phyloP scores from a whole-genome alignment of 441 rosid genomes.

The Populus hybrid region DNA sequence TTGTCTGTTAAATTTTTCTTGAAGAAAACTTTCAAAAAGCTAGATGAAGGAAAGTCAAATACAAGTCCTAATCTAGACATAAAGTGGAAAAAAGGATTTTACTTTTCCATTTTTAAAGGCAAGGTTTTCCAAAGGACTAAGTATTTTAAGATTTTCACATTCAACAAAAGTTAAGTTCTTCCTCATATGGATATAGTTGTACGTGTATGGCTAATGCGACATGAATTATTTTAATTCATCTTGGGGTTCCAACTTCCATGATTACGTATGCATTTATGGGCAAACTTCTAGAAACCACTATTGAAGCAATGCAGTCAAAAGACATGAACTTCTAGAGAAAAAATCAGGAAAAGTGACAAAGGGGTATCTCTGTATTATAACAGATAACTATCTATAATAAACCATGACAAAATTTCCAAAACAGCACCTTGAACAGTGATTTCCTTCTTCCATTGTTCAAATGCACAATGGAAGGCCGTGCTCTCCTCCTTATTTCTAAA shows the following conservation, averaged over 20 bases:
- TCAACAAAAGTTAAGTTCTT: no score
- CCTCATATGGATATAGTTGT: no score
- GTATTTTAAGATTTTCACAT: no score
- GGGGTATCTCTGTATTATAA: neutral
- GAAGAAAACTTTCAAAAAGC: neutral
- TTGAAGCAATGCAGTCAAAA: neutral
- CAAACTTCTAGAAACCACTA: neutral
- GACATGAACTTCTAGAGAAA: neutral
- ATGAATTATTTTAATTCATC: neutral
- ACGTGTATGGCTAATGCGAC: neutral
- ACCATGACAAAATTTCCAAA: slow-evolving; percentile 28
- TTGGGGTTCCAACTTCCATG: neutral
- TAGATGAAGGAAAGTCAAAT: neutral
- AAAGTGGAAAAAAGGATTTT: neutral
- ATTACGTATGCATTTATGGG: neutral
- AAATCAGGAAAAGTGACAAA: no score
- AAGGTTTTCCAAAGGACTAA: no score
- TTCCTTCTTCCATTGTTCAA: slow-evolving; percentile 76
- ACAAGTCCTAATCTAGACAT: neutral
- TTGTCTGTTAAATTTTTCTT: no score
- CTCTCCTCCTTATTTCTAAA: slow-evolving; percentile 77
- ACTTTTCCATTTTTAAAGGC: neutral
- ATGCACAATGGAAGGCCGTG: slow-evolving; percentile 63
- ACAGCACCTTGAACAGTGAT: slow-evolving; percentile 54
- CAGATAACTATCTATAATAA: slow-evolving; percentile 14